A percentile compares a stretch with the other conserved stretches of the same genome.
phyloP scores from a whole-genome alignment of 202 grass and related monocot species.

The Hordeum pubiflorum region DNA sequence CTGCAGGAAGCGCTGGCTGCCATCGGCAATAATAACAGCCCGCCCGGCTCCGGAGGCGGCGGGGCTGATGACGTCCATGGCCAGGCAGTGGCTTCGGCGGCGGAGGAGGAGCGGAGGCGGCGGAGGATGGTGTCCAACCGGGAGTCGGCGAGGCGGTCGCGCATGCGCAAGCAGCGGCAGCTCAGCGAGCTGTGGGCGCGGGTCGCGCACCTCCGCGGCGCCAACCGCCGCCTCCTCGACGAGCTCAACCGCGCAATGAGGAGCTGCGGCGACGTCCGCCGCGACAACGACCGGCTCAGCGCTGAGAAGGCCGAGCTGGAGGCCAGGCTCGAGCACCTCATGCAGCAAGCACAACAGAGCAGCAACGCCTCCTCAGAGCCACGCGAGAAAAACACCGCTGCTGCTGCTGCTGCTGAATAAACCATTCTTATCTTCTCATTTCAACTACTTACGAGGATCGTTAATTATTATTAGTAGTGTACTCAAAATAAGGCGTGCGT shows the following conservation, averaged over 20 bases:
- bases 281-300: slow-evolving; percentile 53
- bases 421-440: slow-evolving; percentile 27
- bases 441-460: slow-evolving; percentile 4
- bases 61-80: not conserved
- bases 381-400: not conserved
- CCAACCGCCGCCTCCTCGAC: slow-evolving; percentile 69
- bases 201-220: slow-evolving; percentile 50
- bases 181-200: slow-evolving; percentile 63
- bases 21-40: slow-evolving; percentile 29
- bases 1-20: not conserved
- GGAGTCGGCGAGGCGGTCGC: slow-evolving; percentile 82
- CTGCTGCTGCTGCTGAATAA: slow-evolving; percentile 25
- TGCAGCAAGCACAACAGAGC: slow-evolving; percentile 26
- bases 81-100: not conserved
- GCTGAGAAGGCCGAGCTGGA: slow-evolving; percentile 45
- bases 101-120: slow-evolving; percentile 54
- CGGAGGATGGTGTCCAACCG: slow-evolving; percentile 91
- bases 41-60: slow-evolving; percentile 33
- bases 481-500: slow-evolving; percentile 36
- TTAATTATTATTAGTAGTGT: slow-evolving; percentile 24
- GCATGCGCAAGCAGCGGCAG: slow-evolving; percentile 89
- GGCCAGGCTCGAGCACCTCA: slow-evolving; percentile 50
- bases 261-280: slow-evolving; percentile 28
- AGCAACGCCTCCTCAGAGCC: slow-evolving; percentile 5
- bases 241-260: slow-evolving; percentile 72